These are phyloP conservation scores for Phyllostachys edulis DNA, from an alignment of 176 grass and related monocot genomes.

Conservation along the genomic window DNA sequence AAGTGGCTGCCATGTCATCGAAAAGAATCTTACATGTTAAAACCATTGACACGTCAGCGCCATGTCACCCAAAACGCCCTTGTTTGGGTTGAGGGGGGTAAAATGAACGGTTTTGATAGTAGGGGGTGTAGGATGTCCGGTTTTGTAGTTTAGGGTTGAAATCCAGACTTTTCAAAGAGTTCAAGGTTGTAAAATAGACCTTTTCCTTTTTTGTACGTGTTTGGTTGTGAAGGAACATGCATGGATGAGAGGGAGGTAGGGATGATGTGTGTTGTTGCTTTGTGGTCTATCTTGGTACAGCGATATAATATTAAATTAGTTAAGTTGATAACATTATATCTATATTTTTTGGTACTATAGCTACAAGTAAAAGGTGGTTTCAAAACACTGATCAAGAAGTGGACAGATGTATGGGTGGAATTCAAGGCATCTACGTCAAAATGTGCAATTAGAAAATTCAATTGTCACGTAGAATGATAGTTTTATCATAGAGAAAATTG, in stretches of 20 bases:
- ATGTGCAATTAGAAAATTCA: neutral
- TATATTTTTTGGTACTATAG: neutral
- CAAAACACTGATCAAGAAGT: neutral
- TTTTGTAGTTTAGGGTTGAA: too few species aligned
- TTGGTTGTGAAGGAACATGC: neutral
- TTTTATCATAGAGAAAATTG: too few species aligned
- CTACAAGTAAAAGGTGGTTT: neutral
- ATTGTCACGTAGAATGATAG: neutral
- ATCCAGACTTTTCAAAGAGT: too few species aligned
- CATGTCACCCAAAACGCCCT: too few species aligned
- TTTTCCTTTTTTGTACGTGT: neutral
- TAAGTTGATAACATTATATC: neutral
- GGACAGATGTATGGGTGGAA: neutral
- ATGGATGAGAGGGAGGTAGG: neutral
- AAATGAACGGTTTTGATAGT: too few species aligned
- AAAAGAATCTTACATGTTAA: too few species aligned
- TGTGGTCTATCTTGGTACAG: neutral
- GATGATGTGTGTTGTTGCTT: neutral
- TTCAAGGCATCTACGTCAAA: neutral
- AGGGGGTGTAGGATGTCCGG: too few species aligned
- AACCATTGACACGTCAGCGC: too few species aligned
- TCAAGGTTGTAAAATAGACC: too few species aligned
- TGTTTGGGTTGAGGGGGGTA: too few species aligned
- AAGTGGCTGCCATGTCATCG: too few species aligned
- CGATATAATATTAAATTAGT: neutral